Evolutionary conservation across 2,329 filamentous ascomycete species (phyloP), one percentile per base, ranked within the genome.

Genomic region (Fusarium piperis): DNA sequence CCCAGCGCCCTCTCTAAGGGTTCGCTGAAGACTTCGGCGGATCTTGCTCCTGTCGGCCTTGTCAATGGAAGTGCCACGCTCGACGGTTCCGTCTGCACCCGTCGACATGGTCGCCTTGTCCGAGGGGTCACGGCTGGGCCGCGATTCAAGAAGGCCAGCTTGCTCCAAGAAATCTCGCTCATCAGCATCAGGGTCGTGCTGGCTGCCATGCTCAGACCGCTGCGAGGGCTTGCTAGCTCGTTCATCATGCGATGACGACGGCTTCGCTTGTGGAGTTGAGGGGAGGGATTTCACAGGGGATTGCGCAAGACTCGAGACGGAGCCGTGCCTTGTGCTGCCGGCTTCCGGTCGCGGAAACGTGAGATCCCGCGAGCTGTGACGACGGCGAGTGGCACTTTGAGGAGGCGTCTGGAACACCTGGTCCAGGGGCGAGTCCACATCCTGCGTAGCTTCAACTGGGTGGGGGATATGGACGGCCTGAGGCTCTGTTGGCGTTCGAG

Each of bases 11-110:
- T 98, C 95, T 71, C 96, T 90, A 64, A 98, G 87, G 13, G 95
- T 97, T 64, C 94, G 93, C 76, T 98, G 95, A 15, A 98, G 84
- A 79, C 94, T 97, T 68, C 94, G 91, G 26, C 95, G 91, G 57
- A 95, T 91, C 78, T 92, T 94, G 64, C 86, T 91, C 70, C 85
- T 87, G 46, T 92, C 90, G 48, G 85, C 81, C 58, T 82, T 82
- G 23, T 87, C 84, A 26, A 73, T 67, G 7, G 83, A 81, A 18
- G 81, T 76, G 39, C 81, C 81, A 28, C 74, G 59, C 44, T 78
- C 76, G 1, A 77, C 76, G 10, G 78, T 75, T 15, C 70, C 73
- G 18, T 77, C 84, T 64, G 68, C 79, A 60, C 70, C 78, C 38
- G 72, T 84, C 73, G 71, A 79, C 63, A 68, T 81, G 67, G 76